Conservation (phyloP, 805 yeast genomes). For the Clavispora phyllophila region DNA sequence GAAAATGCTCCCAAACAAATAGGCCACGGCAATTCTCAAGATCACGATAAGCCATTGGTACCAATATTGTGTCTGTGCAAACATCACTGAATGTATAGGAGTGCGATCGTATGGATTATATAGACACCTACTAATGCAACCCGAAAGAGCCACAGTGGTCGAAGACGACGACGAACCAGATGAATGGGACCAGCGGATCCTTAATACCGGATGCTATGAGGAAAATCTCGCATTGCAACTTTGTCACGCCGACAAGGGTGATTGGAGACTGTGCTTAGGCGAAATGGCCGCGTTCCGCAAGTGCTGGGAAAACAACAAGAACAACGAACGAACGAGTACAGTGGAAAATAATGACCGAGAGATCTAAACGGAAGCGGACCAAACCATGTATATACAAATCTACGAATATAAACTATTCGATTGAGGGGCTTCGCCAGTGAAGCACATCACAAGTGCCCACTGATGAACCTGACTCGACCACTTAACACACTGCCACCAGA, state of each 20-base stretch:
- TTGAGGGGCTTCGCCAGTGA: neutral
- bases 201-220: slow-evolving; percentile 69
- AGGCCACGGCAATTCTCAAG: no score
- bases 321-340: slow-evolving; percentile 44
- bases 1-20: no score
- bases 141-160: neutral
- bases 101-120: neutral
- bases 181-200: slow-evolving; percentile 71
- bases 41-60: no score
- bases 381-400: neutral
- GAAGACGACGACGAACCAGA: slow-evolving; percentile 57
- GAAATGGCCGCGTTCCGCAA: slow-evolving; percentile 59
- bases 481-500: no score
- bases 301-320: slow-evolving; percentile 60
- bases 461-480: no score
- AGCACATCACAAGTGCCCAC: no score
- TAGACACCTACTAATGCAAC: neutral
- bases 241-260: slow-evolving; percentile 77
- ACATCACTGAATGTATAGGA: neutral
- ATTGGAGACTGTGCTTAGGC: slow-evolving; percentile 60
- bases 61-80: no score
- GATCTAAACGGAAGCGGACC: neutral
- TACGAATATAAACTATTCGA: neutral
- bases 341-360: slow-evolving; percentile 22
- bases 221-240: slow-evolving; percentile 67